Base-by-base conservation (phyloP, 2,329 filamentous ascomycete genomes). In the Sporothrix protearum region DNA sequence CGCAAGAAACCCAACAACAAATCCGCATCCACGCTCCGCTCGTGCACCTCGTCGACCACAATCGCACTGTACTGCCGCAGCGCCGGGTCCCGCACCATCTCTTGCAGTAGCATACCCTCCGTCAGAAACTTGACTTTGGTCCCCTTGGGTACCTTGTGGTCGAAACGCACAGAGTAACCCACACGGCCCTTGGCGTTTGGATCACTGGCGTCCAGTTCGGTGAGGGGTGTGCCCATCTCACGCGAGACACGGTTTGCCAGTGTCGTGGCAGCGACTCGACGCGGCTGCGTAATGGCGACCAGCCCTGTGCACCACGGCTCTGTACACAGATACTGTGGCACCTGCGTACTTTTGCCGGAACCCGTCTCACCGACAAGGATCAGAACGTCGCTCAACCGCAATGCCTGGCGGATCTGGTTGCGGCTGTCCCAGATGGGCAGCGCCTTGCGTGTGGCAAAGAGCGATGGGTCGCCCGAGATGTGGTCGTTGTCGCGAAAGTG, bases 1-100 rank as follows among this genome's bases (percentile, higher is more conserved):
- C 92, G 92, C 73, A 99, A 79, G 75, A 99, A 98, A 0, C 96
- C 96, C 33, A 96, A 85, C 10, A 97, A 85, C 33, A 99, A 82
- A 81, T 99, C 96, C 8, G 97, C 95, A 78, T 98, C 96, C 28
- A 98, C 88, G 75, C 94, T 97, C 76, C 96, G 87, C 82, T 99
- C 96, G 82, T 99, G 96, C 14, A 99, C 96, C 80, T 99, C 96
- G 80, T 99, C 96, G 8, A 99, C 93, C 22, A 99, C 86, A 0
- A 99, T 86, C 3, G 91, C 94, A 77, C 93, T 97, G 79, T 99
- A 99, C 78, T 92, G 89, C 42, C 87, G 88, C 77, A 99, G 85
- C 77, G 90, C 85, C 0, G 93, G 92, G 79, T 99, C 96, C 69
- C 91, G 87, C 73, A 99, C 81, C 80, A 99, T 91, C 80, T 99